phyloP scores from a whole-genome alignment of 768 basidiomycete genomes.

The Podaxis carcinomalis region DNA sequence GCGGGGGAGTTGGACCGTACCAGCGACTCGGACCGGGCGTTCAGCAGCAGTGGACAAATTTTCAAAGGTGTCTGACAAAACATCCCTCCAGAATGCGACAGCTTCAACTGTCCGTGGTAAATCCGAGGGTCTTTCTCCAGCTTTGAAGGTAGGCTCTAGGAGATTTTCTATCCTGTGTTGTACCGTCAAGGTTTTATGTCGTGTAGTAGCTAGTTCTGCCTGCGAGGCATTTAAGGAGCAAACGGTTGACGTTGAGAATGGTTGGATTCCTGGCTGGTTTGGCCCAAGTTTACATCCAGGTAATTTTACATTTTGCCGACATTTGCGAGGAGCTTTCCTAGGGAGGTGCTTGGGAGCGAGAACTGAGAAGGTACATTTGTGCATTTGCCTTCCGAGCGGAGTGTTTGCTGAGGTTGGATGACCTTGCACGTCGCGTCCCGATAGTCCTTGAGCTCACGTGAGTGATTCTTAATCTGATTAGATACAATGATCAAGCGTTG shows the following conservation, averaged over 20 bases:
- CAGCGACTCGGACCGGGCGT: slow-evolving; percentile 40
- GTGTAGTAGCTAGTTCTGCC: not conserved
- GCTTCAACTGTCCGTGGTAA: slow-evolving; percentile 24
- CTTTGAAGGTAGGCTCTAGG: slow-evolving; percentile 39
- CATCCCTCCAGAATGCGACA: slow-evolving; percentile 40
- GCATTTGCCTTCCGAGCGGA: slow-evolving; percentile 3
- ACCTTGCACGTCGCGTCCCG: not conserved
- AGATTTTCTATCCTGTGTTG: slow-evolving; percentile 46
- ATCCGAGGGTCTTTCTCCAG: slow-evolving; percentile 8
- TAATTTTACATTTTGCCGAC: not conserved
- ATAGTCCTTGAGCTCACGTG: not conserved
- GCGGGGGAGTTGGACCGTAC: slow-evolving; percentile 30
- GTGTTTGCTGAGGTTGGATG: not conserved
- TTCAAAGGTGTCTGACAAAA: slow-evolving; percentile 34
- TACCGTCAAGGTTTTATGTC: slow-evolving; percentile 35
- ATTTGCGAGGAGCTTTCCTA: not conserved
- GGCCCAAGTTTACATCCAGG: not conserved
- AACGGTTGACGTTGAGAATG: not conserved
- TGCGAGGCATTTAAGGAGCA: not conserved
- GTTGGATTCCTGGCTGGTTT: not conserved
- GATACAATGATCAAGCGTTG: not conserved
- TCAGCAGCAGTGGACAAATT: slow-evolving; percentile 26
- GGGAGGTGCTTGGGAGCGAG: not conserved
- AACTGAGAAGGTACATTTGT: not conserved
- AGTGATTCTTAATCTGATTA: not conserved